phyloP scores from a whole-genome alignment of 306 rosid species.

The Nissolia schottii region DNA sequence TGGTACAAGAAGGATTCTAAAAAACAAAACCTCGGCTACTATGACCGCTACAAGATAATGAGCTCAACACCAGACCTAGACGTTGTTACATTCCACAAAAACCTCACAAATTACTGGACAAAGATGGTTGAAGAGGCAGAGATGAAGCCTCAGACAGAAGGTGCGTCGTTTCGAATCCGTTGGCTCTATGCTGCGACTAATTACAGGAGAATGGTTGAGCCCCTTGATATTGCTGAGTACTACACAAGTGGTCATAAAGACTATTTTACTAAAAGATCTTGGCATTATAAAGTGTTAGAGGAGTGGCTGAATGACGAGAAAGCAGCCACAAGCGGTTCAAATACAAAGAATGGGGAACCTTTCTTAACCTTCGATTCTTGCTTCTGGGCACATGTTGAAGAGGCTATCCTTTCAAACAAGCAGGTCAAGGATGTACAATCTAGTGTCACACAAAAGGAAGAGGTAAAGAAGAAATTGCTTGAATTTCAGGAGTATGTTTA shows the following conservation, averaged over 20 bases:
- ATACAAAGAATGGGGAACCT: constrained; percentile 17
- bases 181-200: constrained; percentile 50
- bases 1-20: constrained; percentile 53
- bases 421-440: not conserved
- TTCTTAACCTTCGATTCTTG: constrained; percentile 63
- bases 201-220: constrained; percentile 68
- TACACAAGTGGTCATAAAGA: constrained; percentile 11
- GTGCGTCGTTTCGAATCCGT: not conserved
- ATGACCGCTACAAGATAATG: constrained; percentile 47
- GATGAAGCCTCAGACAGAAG: constrained; percentile 48
- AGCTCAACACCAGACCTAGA: not conserved
- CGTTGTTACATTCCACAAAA: constrained; percentile 2
- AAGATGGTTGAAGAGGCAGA: constrained; percentile 42
- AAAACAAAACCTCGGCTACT: constrained; percentile 31
- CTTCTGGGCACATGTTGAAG: constrained; percentile 76
- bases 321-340: not conserved
- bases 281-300: constrained; percentile 40
- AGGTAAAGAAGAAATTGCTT: not conserved
- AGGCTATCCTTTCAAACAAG: constrained; percentile 36
- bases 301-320: constrained; percentile 22
- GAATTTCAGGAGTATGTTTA: constrained; percentile 47
- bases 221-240: constrained; percentile 49
- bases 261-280: constrained; percentile 28
- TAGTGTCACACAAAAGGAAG: not conserved
- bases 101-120: constrained; percentile 46